Conservation (phyloP, 2,329 filamentous ascomycete species). For the Fusarium succisae region DNA sequence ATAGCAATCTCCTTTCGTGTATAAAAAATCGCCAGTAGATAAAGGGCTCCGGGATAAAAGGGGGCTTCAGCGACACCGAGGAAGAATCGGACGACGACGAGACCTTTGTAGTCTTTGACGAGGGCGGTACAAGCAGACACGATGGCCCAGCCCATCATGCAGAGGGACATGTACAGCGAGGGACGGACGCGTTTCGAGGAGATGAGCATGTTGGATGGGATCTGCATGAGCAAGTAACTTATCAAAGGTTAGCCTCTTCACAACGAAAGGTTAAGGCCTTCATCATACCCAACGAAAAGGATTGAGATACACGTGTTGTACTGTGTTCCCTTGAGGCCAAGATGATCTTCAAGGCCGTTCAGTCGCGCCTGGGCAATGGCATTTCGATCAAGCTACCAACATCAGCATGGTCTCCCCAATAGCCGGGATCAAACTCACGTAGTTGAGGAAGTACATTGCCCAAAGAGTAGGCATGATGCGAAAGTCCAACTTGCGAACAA, state of each 20-base stretch:
- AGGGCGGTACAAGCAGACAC: slow-evolving; percentile 54
- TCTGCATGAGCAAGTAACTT: slow-evolving; percentile 44
- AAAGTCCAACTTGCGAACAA: slow-evolving; percentile 50
- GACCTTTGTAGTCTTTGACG: slow-evolving; percentile 48
- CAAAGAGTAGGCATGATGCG: slow-evolving; percentile 50
- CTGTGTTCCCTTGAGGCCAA: slow-evolving; percentile 54
- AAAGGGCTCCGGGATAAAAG: slow-evolving; percentile 59
- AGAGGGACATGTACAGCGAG: slow-evolving; percentile 53
- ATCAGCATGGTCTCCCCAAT: fast-evolving
- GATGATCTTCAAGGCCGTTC: slow-evolving; percentile 61
- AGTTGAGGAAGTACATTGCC: slow-evolving; percentile 54
- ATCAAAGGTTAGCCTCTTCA: neutral
- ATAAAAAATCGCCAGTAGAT: slow-evolving; percentile 53
- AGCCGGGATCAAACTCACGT: slow-evolving; percentile 28
- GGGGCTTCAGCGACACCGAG: slow-evolving; percentile 65
- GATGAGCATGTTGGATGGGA: slow-evolving; percentile 53
- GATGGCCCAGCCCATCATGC: slow-evolving; percentile 52
- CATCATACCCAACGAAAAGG: slow-evolving; percentile 49
- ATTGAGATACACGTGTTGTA: slow-evolving; percentile 50
- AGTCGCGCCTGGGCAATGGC: slow-evolving; percentile 67
- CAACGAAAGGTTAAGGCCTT: fast-evolving
- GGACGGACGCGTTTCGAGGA: slow-evolving; percentile 51
- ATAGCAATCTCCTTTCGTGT: slow-evolving; percentile 49
- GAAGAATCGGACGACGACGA: slow-evolving; percentile 49
- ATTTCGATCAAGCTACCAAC: slow-evolving; percentile 56